These are phyloP conservation scores for Apiospora koreana DNA, from an alignment of 2,329 filamentous ascomycete species.

Conservation along the genomic window DNA sequence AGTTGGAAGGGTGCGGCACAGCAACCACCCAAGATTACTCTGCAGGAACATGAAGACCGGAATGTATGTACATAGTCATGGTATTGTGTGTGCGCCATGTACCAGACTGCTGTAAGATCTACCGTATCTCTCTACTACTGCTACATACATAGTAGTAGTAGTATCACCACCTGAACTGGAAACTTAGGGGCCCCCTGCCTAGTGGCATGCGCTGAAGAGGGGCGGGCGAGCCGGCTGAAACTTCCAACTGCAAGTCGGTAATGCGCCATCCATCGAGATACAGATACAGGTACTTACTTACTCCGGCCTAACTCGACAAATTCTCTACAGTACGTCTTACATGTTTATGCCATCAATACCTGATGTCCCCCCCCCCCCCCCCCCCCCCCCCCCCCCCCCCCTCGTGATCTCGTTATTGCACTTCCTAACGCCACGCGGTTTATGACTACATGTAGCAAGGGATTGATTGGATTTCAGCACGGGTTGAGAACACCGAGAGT, in stretches of 20 bases:
- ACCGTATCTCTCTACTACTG: not conserved
- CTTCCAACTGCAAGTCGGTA: slow-evolving; percentile 4
- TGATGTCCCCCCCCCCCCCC: too few species aligned
- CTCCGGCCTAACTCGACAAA: too few species aligned
- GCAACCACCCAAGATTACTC: not conserved
- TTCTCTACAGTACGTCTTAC: too few species aligned
- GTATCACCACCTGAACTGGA: not conserved
- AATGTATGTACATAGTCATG: not conserved
- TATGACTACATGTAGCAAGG: too few species aligned
- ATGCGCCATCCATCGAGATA: slow-evolving; percentile 2
- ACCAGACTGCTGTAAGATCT: not conserved
- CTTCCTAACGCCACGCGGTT: too few species aligned
- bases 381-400: too few species aligned
- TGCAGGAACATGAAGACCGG: not conserved
- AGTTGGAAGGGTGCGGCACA: slow-evolving; percentile 4
- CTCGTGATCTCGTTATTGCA: too few species aligned
- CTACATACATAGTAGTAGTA: too few species aligned
- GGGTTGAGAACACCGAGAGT: not conserved
- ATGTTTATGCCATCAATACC: too few species aligned
- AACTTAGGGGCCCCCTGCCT: not conserved
- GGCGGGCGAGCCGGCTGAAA: not conserved
- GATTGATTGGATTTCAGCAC: not conserved
- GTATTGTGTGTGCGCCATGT: too few species aligned
- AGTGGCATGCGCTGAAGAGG: not conserved
- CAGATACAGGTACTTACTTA: not conserved